Evolutionary conservation across 2,329 filamentous ascomycete genomes (phyloP), one percentile per base, ranked within the genome.

Genomic region (Penicillium frequentans): DNA sequence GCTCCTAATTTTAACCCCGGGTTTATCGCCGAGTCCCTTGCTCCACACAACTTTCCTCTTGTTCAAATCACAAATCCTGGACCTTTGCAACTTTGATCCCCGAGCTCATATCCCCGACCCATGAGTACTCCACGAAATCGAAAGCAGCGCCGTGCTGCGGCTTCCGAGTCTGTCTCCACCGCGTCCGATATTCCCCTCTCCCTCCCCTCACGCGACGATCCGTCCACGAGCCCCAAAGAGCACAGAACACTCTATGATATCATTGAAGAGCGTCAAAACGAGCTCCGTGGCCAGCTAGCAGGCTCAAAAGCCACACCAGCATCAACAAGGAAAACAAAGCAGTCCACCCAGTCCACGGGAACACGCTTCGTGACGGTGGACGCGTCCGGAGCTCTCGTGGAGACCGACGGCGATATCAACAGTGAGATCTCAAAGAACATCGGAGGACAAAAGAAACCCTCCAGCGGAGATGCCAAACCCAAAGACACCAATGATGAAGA

Each of bases 201-300:
- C 27, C 56, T 58, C 27, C 64, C 64, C 13, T 52, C 58, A 47
- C 64, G 64, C 54, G 68, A 67, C 55, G 68, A 72, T 56, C 58
- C 70, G 5, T 63, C 72, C 26, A 54, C 60, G 27, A 64, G 67
- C 23, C 42, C 59, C 26, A 65, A 65, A 44, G 65, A 65, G 5
- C 78, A 72, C 50, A 54, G 48, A 31, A 80, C 76, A 8, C 62
- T 80, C 29, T 72, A 77, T 59, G 76, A 80, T 51, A 71, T 80
- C 49, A 79, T 78, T 21, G 74, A 75, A 5, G 76, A 79, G 62
- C 68, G 75, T 53, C 75, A 79, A 49, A 68, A 67, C 23, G 68
- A 73, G 46, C 62, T 78, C 3, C 57, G 65, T 9, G 58, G 45
- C 44, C 10, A 59, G 48, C 16, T 44, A 51, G 26, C 53, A 56